Evolutionary conservation across 345 rosid genomes (phyloP), one percentile per base, ranked within the genome.

Genomic region (Streptanthus diversifolius): DNA sequence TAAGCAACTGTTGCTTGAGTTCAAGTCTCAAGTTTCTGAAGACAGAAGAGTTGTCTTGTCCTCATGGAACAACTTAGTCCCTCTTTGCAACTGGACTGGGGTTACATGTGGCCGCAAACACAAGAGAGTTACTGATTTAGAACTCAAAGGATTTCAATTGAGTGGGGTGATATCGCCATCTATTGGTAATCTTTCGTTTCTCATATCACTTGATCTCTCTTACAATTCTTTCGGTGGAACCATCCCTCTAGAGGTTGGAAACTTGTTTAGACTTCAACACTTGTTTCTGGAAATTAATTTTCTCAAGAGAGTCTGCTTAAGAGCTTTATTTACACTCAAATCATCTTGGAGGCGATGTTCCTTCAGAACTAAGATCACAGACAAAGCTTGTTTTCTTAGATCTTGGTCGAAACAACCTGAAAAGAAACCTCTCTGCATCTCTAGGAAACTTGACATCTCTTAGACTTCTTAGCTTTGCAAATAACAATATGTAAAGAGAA

Each of bases 341-440:
- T 48, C 13, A 32, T 2, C 47, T 67, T 6, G 51, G 3, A 3
- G 69, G 77, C n/a, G 32, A 24, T 27, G 62, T 82, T 57, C 83
- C 83, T 4, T n/a, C 1, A 8, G 70, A 72, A 1, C 36, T 80
- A n/a, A 68, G 59, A 5, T 64, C 62, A 3, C 8, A 83, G 51
- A 0, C 2, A 1, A 75, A 77, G 12, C 80, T 81, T 7, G 8
- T 0, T 0, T 0, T 0, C 1, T 22, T 79, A 12, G 0, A 0
- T 14, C 5, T 63, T 10, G 2, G 0, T 35, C 0, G 1, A 10
- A 83, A 70, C 45, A 57, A 75, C 45, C 43, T 85, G 8, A 64
- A 18, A 1, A 85, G 82, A 52, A 48, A 47, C 2, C 30, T 83
- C 24, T 79, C 81, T 24, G n/a, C 5, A 55, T 55, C 60, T 55